These are phyloP conservation scores for Astrocystis sublimbata DNA, from an alignment of 495 filamentous ascomycete genomes.

Conservation along the genomic window DNA sequence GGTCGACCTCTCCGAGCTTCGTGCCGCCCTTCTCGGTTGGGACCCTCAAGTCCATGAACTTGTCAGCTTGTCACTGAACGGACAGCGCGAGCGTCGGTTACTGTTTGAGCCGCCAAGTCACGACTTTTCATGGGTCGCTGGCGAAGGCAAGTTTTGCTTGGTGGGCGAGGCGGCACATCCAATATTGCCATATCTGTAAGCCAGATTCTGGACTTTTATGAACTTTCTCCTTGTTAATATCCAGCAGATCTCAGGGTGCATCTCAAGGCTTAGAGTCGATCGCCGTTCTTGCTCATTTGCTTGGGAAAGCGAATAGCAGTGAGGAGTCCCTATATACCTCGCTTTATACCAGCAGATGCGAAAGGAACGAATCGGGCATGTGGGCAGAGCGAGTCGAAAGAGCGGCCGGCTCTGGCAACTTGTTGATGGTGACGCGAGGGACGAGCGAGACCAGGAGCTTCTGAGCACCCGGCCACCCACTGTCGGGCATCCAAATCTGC, in stretches of 20 bases:
- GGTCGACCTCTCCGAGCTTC: background rate
- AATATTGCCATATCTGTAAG: constrained; percentile 21
- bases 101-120: no score
- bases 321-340: background rate
- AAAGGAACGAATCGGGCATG: constrained; percentile 12
- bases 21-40: background rate
- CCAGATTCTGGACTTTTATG: no score
- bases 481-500: constrained; percentile 16
- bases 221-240: no score
- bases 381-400: constrained; percentile 11
- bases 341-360: constrained; percentile 13
- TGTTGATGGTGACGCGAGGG: constrained; percentile 14
- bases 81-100: no score
- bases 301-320: constrained; percentile 2
- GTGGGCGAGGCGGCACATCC: constrained; percentile 21
- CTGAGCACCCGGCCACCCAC: constrained; percentile 1
- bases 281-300: constrained; percentile 5
- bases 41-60: background rate
- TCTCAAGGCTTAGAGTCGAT: constrained; percentile 19
- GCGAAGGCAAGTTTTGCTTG: constrained; percentile 6
- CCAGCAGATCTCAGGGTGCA: constrained; percentile 22
- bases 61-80: background rate
- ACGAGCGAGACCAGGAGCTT: constrained; percentile 14
- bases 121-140: background rate
- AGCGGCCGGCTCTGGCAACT: constrained; percentile 20